Conservation (phyloP, 306 rosid species). For the Coriaria nepalensis region DNA sequence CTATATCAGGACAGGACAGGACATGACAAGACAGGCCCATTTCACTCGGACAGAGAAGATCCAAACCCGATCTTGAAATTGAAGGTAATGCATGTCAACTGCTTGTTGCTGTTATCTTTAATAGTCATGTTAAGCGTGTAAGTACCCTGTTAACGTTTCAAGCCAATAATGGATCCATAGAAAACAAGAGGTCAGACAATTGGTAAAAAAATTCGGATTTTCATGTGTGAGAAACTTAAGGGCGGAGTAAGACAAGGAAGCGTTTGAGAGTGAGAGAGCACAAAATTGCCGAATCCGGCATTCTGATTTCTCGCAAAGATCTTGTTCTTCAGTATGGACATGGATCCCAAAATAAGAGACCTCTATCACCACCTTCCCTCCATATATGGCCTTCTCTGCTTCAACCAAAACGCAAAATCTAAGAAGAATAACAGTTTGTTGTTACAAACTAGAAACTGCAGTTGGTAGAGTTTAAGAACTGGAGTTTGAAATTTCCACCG, state of each 20-base stretch:
- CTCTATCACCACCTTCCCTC: constrained; percentile 52
- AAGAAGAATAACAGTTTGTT: neutral
- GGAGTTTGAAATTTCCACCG: constrained; percentile 30
- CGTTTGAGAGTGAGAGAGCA: constrained; percentile 59
- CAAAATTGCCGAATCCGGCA: constrained; percentile 48
- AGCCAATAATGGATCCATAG: neutral
- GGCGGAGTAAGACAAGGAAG: constrained; percentile 68
- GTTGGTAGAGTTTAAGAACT: neutral
- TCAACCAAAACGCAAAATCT: neutral
- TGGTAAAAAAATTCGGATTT: neutral
- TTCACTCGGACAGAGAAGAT: neutral
- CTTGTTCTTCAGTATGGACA: constrained; percentile 49
- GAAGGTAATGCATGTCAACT: constrained; percentile 58
- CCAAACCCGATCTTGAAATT: constrained; percentile 40
- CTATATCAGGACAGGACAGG: too few species aligned
- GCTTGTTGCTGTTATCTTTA: constrained; percentile 15
- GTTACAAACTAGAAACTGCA: neutral
- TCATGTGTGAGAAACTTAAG: constrained; percentile 37
- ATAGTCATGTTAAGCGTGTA: constrained; percentile 50
- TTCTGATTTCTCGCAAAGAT: constrained; percentile 39
- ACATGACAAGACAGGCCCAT: too few species aligned
- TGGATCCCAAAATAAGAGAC: constrained; percentile 55
- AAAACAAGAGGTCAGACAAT: neutral
- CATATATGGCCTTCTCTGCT: constrained; percentile 36
- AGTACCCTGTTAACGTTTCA: constrained; percentile 36